Percentiles rank a stretch among this genome's conserved stretches.
phyloP scores from a whole-genome alignment of 805 yeast species.

The Ogataea neopini region DNA sequence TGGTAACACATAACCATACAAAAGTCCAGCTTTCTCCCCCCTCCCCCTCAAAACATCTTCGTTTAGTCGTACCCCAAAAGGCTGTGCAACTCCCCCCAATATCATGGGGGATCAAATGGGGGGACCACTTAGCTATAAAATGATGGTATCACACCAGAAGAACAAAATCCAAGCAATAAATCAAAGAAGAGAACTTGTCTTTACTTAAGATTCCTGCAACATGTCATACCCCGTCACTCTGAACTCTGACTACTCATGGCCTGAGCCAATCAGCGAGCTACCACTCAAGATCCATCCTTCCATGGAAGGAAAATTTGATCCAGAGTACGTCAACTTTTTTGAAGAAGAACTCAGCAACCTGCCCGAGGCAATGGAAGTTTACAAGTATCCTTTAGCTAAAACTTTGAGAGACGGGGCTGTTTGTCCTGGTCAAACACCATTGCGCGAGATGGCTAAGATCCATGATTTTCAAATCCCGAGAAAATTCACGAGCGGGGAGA shows the following conservation, averaged over 20 bases:
- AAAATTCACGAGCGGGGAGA: constrained; percentile 29
- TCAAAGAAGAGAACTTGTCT: too few relatives aligned
- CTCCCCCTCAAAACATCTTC: too few relatives aligned
- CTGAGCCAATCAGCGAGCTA: constrained; percentile 23
- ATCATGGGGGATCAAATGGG: too few relatives aligned
- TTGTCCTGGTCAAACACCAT: constrained; percentile 32
- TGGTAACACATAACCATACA: too few relatives aligned
- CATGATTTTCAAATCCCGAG: constrained; percentile 24
- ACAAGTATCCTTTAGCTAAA: constrained; percentile 25
- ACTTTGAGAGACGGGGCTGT: constrained; percentile 25
- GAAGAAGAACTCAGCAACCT: constrained; percentile 20
- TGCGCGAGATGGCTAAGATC: constrained; percentile 23
- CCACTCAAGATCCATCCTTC: constrained; percentile 35
- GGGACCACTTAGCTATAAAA: too few relatives aligned
- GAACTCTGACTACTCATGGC: constrained; percentile 33
- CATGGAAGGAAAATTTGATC: constrained; percentile 23
- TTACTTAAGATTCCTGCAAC: too few relatives aligned
- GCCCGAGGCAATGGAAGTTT: constrained; percentile 26
- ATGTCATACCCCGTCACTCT: constrained; percentile 19
- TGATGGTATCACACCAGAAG: too few relatives aligned
- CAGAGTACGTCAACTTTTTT: constrained; percentile 26
- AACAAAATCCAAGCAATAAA: too few relatives aligned
- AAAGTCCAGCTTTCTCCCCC: too few relatives aligned
- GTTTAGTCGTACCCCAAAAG: too few relatives aligned
- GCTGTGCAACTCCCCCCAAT: constrained; percentile 1